Evolutionary conservation across 2,329 filamentous ascomycete species (phyloP).

Genomic region (Phyllosticta citrichinensis): DNA sequence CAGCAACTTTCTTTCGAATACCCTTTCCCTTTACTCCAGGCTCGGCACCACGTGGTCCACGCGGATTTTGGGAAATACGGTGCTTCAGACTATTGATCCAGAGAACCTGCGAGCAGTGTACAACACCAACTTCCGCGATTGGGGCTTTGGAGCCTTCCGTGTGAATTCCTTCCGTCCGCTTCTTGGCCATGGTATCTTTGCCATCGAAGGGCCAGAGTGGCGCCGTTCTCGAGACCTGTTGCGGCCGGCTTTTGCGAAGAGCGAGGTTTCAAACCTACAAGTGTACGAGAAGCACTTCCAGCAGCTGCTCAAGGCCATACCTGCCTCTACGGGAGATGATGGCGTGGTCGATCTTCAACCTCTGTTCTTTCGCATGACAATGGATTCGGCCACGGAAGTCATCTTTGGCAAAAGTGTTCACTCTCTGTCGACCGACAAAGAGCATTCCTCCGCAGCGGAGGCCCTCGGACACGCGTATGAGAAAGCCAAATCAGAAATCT

Average conservation of each 20-base stretch:
- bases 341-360: conserved; percentile 13
- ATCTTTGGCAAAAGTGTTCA: conserved; percentile 35
- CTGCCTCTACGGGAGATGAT: conserved; percentile 16
- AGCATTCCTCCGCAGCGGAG: conserved; percentile 18
- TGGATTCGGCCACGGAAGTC: conserved; percentile 38
- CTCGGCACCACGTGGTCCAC: background rate
- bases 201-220: conserved; percentile 25
- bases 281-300: conserved; percentile 17
- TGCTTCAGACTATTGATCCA: conserved; percentile 35
- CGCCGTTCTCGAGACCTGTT: conserved; percentile 20
- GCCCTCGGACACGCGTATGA: conserved; percentile 29
- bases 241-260: conserved; percentile 20
- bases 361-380: background rate
- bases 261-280: conserved; percentile 16
- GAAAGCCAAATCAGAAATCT: conserved; percentile 28
- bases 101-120: conserved; percentile 39
- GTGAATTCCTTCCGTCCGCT: conserved; percentile 28
- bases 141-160: conserved; percentile 27
- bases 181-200: conserved; percentile 37
- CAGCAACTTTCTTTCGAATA: background rate
- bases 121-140: conserved; percentile 37
- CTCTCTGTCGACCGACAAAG: conserved; percentile 27
- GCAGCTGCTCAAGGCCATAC: conserved; percentile 13
- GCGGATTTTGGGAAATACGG: conserved; percentile 19
- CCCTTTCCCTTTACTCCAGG: background rate